Conservation (phyloP, 2,329 filamentous ascomycete genomes). For the Knufia fluminis region DNA sequence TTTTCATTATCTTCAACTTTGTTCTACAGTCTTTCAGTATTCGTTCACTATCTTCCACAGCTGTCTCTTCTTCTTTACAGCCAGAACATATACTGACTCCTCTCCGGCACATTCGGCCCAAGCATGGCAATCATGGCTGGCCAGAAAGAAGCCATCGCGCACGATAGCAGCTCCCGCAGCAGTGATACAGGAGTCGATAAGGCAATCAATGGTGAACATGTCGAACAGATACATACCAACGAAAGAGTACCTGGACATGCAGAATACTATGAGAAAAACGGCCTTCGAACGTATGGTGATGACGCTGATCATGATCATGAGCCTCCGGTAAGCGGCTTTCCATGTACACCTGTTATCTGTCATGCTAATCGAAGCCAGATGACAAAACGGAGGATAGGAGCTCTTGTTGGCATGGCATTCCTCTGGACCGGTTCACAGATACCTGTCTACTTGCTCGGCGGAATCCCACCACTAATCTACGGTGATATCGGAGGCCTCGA, state of each 20-base stretch:
- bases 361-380: slow-evolving; percentile 12
- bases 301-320: slow-evolving; percentile 41
- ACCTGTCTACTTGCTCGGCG: slow-evolving; percentile 45
- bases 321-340: too few species aligned
- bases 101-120: too few species aligned
- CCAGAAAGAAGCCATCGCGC: too few species aligned
- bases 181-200: slow-evolving; percentile 15
- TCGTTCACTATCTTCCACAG: too few species aligned
- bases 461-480: slow-evolving; percentile 48
- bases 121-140: not conserved
- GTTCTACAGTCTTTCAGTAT: too few species aligned
- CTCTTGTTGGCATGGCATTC: slow-evolving; percentile 49
- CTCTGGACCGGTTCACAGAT: slow-evolving; percentile 55
- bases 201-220: slow-evolving; percentile 25
- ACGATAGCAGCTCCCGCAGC: not conserved
- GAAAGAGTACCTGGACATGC: slow-evolving; percentile 28
- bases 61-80: too few species aligned
- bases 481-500: slow-evolving; percentile 51
- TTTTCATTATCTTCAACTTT: not conserved
- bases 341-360: too few species aligned
- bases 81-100: too few species aligned
- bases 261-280: slow-evolving; percentile 40
- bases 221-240: slow-evolving; percentile 25
- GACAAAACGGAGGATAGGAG: slow-evolving; percentile 31
- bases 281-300: slow-evolving; percentile 38